Percentiles rank a stretch among this genome's conserved stretches.
phyloP scores from a whole-genome alignment of 2,329 filamentous ascomycete genomes.

The Cladosporium sp. region DNA sequence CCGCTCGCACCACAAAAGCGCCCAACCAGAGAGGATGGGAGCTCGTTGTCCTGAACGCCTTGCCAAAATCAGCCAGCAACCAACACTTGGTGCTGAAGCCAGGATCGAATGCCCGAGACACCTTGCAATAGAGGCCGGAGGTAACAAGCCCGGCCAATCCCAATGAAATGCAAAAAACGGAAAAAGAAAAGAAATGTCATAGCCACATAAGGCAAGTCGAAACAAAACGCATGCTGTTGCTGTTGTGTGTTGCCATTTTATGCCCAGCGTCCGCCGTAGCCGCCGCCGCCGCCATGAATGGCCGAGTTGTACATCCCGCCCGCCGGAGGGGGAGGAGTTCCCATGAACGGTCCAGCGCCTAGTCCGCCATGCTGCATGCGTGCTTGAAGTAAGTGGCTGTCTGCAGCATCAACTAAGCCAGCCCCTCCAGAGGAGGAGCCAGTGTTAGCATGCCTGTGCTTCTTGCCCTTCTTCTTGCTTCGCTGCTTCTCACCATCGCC shows the following conservation, averaged over 20 bases:
- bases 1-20: slow-evolving; percentile 4
- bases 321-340: slow-evolving; percentile 8
- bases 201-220: slow-evolving; percentile 16
- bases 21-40: not conserved
- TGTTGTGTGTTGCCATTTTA: slow-evolving; percentile 2
- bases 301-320: slow-evolving; percentile 24
- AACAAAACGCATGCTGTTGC: slow-evolving; percentile 9
- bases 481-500: slow-evolving; percentile 48
- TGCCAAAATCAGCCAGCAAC: slow-evolving; percentile 21
- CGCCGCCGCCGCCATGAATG: slow-evolving; percentile 29
- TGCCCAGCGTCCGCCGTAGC: slow-evolving; percentile 16
- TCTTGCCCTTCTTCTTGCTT: slow-evolving; percentile 99
- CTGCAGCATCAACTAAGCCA: slow-evolving; percentile 99
- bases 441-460: slow-evolving; percentile 99
- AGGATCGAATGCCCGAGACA: slow-evolving; percentile 21
- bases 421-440: slow-evolving; percentile 93
- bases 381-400: slow-evolving; percentile 54
- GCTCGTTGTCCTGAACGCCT: slow-evolving; percentile 15
- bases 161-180: slow-evolving; percentile 16
- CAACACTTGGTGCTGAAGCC: slow-evolving; percentile 27
- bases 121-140: slow-evolving; percentile 19
- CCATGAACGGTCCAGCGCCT: slow-evolving; percentile 16
- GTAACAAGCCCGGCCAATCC: slow-evolving; percentile 19
- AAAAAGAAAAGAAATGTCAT: slow-evolving; percentile 14
- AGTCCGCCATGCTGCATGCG: slow-evolving; percentile 16